Conservation (phyloP, 129 eudicot species). For the Flaveria linearis region DNA sequence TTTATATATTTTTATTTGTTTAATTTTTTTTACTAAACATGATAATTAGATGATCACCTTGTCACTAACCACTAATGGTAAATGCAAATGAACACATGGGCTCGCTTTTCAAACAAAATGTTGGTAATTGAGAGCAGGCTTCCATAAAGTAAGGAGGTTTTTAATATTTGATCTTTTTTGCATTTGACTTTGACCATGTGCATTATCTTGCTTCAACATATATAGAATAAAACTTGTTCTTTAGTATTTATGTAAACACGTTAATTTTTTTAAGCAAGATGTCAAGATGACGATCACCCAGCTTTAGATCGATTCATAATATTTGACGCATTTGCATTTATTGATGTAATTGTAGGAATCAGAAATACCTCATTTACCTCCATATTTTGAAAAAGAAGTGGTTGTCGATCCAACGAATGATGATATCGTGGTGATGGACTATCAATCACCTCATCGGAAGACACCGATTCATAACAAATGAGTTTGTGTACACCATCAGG, state of each 20-base stretch:
- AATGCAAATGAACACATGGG: conserved; percentile 7
- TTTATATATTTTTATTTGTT: background rate
- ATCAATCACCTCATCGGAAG: conserved; percentile 39
- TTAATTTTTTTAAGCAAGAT: background rate
- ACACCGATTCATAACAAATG: conserved; percentile 49
- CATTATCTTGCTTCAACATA: background rate
- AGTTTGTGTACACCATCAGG: background rate
- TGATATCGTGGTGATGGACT: conserved; percentile 34
- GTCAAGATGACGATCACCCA: background rate
- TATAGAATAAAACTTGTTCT: background rate
- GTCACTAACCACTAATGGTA: background rate
- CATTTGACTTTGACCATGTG: conserved; percentile 14
- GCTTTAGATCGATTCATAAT: background rate
- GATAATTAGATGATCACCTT: conserved; percentile 1
- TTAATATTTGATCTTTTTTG: background rate
- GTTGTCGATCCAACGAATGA: background rate
- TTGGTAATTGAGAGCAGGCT: background rate
- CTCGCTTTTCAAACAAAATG: conserved; percentile 7
- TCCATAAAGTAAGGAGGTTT: conserved; percentile 9
- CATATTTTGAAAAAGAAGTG: conserved; percentile 19
- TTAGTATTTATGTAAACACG: background rate
- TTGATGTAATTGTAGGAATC: conserved; percentile 35
- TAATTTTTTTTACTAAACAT: background rate
- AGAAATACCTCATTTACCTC: background rate
- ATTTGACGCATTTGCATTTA: background rate